Evolutionary conservation across 176 grass and related monocot species (phyloP).

Genomic region (Pontederia crassipes): DNA sequence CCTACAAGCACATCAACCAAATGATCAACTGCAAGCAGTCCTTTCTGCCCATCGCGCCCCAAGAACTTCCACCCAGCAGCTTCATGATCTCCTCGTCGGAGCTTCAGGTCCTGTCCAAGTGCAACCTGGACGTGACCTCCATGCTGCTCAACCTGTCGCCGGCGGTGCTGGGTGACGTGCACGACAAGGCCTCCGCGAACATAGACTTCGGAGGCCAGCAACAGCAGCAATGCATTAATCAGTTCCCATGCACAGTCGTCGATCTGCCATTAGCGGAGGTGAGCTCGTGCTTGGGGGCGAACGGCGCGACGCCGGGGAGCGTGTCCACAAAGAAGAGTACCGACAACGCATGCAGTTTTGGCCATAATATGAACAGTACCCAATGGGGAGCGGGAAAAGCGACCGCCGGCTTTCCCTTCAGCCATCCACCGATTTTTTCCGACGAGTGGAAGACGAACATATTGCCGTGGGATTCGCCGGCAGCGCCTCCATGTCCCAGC

Average conservation of each 20-base stretch:
- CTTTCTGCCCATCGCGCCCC: background rate
- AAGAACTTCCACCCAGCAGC: slow-evolving; percentile 11
- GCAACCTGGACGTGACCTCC: slow-evolving; percentile 48
- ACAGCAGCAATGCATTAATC: slow-evolving; percentile 8
- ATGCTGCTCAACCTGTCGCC: slow-evolving; percentile 62
- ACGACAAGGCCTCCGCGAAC: slow-evolving; percentile 29
- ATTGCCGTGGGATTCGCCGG: slow-evolving; percentile 42
- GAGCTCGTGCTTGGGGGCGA: background rate
- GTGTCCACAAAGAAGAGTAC: background rate
- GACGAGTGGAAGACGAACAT: slow-evolving; percentile 62
- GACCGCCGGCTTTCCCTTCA: slow-evolving; percentile 40
- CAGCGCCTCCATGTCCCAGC: slow-evolving; percentile 36
- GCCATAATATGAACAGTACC: slow-evolving; percentile 4
- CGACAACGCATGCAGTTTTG: slow-evolving; percentile 2
- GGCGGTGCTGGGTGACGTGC: slow-evolving; percentile 14
- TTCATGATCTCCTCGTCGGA: slow-evolving; percentile 27
- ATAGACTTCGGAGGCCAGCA: slow-evolving; percentile 46
- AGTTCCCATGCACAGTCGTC: slow-evolving; percentile 3
- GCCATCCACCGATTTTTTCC: slow-evolving; percentile 31
- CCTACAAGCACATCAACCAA: slow-evolving; percentile 32
- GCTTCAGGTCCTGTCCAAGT: slow-evolving; percentile 18
- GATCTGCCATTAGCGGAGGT: background rate
- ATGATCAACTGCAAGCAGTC: slow-evolving; percentile 28
- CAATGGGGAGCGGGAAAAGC: slow-evolving; percentile 3
- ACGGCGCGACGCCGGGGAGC: background rate